These are phyloP conservation scores for Rhododendron simsii DNA, from an alignment of 148 eudicot species.

Conservation along the genomic window DNA sequence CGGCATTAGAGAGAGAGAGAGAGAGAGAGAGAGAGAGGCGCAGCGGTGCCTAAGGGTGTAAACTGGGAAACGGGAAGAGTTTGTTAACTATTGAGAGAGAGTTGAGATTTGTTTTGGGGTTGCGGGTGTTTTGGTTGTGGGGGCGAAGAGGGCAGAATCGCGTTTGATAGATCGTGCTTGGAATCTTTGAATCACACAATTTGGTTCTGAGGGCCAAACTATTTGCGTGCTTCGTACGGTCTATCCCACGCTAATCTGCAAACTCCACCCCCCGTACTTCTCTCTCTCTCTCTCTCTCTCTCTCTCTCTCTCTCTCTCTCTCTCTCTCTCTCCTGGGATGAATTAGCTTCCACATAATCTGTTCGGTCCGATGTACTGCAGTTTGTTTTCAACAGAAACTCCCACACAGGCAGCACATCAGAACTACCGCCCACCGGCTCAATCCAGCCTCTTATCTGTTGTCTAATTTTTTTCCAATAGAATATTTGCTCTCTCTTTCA, in stretches of 20 bases:
- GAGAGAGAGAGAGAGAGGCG: neutral
- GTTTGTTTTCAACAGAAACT: neutral
- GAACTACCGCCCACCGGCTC: neutral
- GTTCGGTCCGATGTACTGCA: constrained; percentile 1
- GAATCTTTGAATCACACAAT: constrained; percentile 74
- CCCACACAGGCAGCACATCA: neutral
- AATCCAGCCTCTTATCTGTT: neutral
- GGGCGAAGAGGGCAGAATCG: constrained; percentile 57
- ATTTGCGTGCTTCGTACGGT: constrained; percentile 95
- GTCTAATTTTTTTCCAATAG: neutral
- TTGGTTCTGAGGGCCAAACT: constrained; percentile 17
- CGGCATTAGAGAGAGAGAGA: neutral
- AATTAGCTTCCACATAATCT: neutral
- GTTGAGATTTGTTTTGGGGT: neutral
- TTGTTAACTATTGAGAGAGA: neutral
- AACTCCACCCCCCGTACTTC: constrained; percentile 13
- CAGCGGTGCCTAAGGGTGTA: neutral
- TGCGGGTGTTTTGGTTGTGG: neutral
- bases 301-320: neutral
- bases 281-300: neutral
- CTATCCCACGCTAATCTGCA: constrained; percentile 71
- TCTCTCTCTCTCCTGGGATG: neutral
- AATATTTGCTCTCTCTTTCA: neutral
- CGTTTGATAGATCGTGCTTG: constrained; percentile 73
- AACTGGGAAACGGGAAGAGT: neutral